Percentiles rank a stretch among this genome's conserved stretches.
Conservation (phyloP, 2,329 filamentous ascomycete genomes). For the Colletotrichum neosansevieriae region DNA sequence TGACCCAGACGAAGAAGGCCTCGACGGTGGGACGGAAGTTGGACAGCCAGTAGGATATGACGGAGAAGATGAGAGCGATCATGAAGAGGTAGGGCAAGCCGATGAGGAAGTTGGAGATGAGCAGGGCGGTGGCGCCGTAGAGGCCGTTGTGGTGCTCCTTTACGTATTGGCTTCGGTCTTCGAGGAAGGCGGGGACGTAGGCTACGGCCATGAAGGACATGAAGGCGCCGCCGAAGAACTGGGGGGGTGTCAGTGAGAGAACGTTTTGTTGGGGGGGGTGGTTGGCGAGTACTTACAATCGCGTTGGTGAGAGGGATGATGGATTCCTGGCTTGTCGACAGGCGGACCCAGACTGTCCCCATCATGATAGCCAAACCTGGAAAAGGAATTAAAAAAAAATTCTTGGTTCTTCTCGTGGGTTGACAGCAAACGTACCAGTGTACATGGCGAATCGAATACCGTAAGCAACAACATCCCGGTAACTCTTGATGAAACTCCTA, state of each 20-base stretch:
- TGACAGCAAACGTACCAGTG: slow-evolving; percentile 27
- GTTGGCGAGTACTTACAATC: slow-evolving; percentile 54
- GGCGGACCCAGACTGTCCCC: slow-evolving; percentile 87
- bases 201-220: slow-evolving; percentile 88
- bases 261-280: too few relatives aligned
- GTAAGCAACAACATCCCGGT: slow-evolving; percentile 87
- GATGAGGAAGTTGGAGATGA: slow-evolving; percentile 84
- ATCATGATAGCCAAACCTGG: slow-evolving; percentile 81
- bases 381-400: background rate
- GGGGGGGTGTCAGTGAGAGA: background rate
- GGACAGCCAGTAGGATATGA: slow-evolving; percentile 83
- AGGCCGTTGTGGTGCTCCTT: slow-evolving; percentile 87
- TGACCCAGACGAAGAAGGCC: slow-evolving; percentile 81
- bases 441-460: slow-evolving; percentile 89
- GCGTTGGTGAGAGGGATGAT: slow-evolving; percentile 88
- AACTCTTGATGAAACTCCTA: slow-evolving; percentile 84
- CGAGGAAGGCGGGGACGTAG: slow-evolving; percentile 86
- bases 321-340: slow-evolving; percentile 75
- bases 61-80: slow-evolving; percentile 80
- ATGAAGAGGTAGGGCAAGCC: slow-evolving; percentile 85
- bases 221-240: slow-evolving; percentile 78
- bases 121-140: slow-evolving; percentile 79
- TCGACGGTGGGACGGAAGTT: slow-evolving; percentile 75
- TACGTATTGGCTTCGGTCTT: slow-evolving; percentile 78
- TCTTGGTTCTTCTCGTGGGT: too few relatives aligned